Evolutionary conservation across 805 yeast species (phyloP).

Genomic region (Starmerella geochares): DNA sequence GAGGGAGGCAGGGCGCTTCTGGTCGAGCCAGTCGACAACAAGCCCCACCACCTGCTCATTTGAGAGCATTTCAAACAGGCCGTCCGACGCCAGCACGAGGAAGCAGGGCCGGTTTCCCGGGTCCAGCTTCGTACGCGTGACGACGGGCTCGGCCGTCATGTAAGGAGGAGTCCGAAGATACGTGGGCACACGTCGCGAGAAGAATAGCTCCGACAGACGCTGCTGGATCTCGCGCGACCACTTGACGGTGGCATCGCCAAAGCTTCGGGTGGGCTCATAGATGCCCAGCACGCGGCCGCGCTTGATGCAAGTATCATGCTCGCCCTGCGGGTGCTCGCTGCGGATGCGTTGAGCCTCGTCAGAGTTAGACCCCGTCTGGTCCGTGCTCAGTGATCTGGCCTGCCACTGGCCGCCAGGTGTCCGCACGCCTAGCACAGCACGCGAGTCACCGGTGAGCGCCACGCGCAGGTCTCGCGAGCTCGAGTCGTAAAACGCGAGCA

Average conservation of each 20-base stretch:
- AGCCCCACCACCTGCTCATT: slow-evolving; percentile 88
- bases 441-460: slow-evolving; percentile 93
- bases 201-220: slow-evolving; percentile 59
- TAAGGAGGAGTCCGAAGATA: slow-evolving; percentile 89
- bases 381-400: slow-evolving; percentile 73
- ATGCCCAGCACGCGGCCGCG: slow-evolving; percentile 86
- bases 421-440: slow-evolving; percentile 70
- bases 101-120: slow-evolving; percentile 63
- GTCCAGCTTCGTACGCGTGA: slow-evolving; percentile 66
- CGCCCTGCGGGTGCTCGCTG: slow-evolving; percentile 76
- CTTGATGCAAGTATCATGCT: slow-evolving; percentile 53
- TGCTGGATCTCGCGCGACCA: slow-evolving; percentile 69
- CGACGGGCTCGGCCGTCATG: slow-evolving; percentile 92
- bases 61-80: slow-evolving; percentile 79
- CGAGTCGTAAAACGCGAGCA: slow-evolving; percentile 78
- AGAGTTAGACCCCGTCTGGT: slow-evolving; percentile 89
- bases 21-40: slow-evolving; percentile 88
- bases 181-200: slow-evolving; percentile 56
- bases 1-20: slow-evolving; percentile 40
- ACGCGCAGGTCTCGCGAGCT: slow-evolving; percentile 61
- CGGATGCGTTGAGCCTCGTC: slow-evolving; percentile 75
- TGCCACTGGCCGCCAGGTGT: slow-evolving; percentile 65
- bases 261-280: slow-evolving; percentile 89
- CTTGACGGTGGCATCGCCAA: slow-evolving; percentile 94
- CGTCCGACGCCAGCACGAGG: slow-evolving; percentile 87